Evolutionary conservation across 2,329 filamentous ascomycete species (phyloP).

Genomic region (Harringtonia lauricola): DNA sequence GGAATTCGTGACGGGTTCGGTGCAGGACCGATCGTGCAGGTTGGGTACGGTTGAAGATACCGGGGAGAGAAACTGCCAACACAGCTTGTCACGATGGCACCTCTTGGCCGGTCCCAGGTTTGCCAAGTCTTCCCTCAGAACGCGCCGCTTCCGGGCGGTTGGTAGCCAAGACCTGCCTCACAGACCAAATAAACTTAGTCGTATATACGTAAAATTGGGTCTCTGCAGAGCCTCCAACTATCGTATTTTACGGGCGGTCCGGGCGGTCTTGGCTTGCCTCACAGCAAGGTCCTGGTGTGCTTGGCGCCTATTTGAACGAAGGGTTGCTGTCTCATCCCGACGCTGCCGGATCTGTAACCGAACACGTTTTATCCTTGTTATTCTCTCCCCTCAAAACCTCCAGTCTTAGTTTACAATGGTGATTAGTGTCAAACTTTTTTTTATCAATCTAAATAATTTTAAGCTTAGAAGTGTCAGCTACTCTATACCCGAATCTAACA

Average conservation of each 20-base stretch:
- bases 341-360: not conserved
- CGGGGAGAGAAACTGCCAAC: not conserved
- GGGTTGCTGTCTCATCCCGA: not conserved
- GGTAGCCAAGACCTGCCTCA: not conserved
- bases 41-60: not conserved
- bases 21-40: not conserved
- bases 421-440: too few species aligned
- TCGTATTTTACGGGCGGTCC: not conserved
- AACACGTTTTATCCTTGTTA: not conserved
- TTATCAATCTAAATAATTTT: too few species aligned
- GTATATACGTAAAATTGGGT: constrained; percentile 2
- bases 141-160: not conserved
- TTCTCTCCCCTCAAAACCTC: too few species aligned
- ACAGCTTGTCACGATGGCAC: not conserved
- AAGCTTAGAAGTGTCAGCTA: too few species aligned
- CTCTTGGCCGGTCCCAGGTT: constrained; percentile 3
- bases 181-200: too few species aligned
- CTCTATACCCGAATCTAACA: too few species aligned
- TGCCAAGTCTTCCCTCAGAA: constrained; percentile 3
- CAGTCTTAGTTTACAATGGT: too few species aligned
- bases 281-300: not conserved
- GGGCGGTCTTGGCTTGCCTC: not conserved
- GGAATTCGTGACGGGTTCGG: not conserved
- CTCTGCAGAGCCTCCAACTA: not conserved
- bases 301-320: not conserved